A percentile compares a stretch with the other conserved stretches of the same genome.
These are phyloP conservation scores for Vigna hirtella DNA, from an alignment of 306 rosid species.

Conservation along the genomic window DNA sequence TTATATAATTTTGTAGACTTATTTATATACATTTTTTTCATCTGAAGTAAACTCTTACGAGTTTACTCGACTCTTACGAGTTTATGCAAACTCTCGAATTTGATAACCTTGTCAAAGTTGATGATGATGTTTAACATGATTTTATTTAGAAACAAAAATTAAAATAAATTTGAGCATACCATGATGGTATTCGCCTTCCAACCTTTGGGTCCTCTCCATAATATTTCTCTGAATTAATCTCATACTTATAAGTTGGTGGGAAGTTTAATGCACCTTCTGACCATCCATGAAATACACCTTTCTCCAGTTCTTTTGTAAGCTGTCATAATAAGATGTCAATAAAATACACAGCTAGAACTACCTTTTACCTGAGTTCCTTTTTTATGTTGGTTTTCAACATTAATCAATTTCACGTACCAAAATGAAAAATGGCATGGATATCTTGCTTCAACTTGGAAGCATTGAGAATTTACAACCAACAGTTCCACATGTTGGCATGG, in stretches of 20 bases:
- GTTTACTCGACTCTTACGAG: too few species aligned
- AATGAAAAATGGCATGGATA: slow-evolving; percentile 9
- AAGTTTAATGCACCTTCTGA: slow-evolving; percentile 77
- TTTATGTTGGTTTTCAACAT: slow-evolving; percentile 4
- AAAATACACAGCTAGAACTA: slow-evolving; percentile 3
- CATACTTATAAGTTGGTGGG: slow-evolving; percentile 90
- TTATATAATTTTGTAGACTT: too few species aligned
- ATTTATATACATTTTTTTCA: too few species aligned
- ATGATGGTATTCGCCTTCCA: slow-evolving; percentile 89
- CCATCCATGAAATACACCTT: slow-evolving; percentile 91
- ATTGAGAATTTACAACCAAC: not conserved
- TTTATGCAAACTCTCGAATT: too few species aligned
- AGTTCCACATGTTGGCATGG: not conserved
- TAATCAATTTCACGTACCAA: not conserved
- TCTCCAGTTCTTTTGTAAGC: slow-evolving; percentile 68
- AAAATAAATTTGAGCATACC: slow-evolving; percentile 59
- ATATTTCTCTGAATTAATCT: slow-evolving; percentile 77
- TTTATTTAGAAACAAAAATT: not conserved
- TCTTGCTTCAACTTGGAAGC: slow-evolving; percentile 26
- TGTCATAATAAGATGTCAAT: slow-evolving; percentile 56
- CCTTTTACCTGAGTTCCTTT: not conserved
- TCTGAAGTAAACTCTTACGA: too few species aligned
- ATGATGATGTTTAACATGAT: too few species aligned
- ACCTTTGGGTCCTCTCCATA: slow-evolving; percentile 75
- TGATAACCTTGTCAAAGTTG: too few species aligned